Percentiles rank a stretch among this genome's conserved stretches.
Conservation (phyloP, 2,329 filamentous ascomycete species). For the Claviceps capensis region DNA sequence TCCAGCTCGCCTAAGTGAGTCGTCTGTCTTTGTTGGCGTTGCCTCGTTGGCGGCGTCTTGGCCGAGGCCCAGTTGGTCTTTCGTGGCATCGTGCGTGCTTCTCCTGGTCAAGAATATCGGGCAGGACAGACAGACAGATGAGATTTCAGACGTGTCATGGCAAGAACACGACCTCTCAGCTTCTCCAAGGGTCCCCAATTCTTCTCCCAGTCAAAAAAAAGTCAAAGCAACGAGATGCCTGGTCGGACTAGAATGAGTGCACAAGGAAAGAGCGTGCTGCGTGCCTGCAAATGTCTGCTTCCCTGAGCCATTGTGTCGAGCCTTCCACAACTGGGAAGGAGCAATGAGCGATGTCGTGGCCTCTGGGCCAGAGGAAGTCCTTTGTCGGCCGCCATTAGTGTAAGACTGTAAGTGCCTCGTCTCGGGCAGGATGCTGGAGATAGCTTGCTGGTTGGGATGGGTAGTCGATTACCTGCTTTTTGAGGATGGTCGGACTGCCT, state of each 20-base stretch:
- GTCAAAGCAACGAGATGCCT: background rate
- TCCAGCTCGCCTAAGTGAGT: constrained; percentile 18
- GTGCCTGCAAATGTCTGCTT: background rate
- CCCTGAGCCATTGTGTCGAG: background rate
- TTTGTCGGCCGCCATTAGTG: no score
- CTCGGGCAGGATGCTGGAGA: no score
- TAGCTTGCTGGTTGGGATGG: no score
- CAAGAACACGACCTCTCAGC: background rate
- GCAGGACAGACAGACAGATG: background rate
- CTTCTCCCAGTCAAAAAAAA: background rate
- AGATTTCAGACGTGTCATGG: background rate
- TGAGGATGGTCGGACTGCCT: no score
- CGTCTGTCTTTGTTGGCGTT: constrained; percentile 5
- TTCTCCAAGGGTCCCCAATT: background rate
- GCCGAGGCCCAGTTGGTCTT: background rate
- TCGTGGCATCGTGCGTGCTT: background rate
- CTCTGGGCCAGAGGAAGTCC: background rate
- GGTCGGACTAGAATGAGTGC: background rate
- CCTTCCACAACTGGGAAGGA: background rate
- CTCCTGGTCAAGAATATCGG: background rate
- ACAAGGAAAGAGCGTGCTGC: background rate
- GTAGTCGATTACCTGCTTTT: no score
- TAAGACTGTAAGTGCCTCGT: no score
- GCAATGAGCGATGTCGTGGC: background rate
- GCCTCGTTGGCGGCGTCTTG: constrained; percentile 5